Conservation (phyloP, 2,329 filamentous ascomycete genomes). For the Cladosporium phlei region DNA sequence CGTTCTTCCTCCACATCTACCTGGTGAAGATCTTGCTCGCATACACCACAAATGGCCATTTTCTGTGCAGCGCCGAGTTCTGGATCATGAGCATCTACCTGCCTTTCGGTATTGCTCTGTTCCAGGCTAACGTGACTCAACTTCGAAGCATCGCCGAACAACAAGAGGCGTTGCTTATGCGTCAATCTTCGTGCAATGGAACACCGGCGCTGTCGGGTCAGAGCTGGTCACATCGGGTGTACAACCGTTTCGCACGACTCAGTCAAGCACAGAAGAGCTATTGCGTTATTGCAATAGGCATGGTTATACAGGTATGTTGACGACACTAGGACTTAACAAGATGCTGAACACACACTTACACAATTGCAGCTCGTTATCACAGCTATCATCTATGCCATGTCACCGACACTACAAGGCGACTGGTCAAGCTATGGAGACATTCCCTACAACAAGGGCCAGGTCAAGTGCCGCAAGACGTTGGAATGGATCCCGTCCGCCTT, state of each 20-base stretch:
- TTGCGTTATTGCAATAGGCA: constrained; percentile 49
- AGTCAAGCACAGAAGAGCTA: constrained; percentile 46
- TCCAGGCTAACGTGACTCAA: constrained; percentile 60
- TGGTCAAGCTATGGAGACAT: constrained; percentile 23
- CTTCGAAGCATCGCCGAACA: constrained; percentile 41
- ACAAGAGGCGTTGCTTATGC: constrained; percentile 18
- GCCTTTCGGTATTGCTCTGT: constrained; percentile 61
- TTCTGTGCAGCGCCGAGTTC: constrained; percentile 53
- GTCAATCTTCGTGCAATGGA: constrained; percentile 15
- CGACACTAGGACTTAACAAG: not conserved
- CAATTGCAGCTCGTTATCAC: constrained; percentile 18
- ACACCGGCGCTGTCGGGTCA: constrained; percentile 37
- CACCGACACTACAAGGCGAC: constrained; percentile 22
- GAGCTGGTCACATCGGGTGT: constrained; percentile 47
- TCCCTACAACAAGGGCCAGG: constrained; percentile 22
- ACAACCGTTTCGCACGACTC: constrained; percentile 34
- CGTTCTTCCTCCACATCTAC: constrained; percentile 35
- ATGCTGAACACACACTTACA: not conserved
- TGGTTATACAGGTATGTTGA: constrained; percentile 51
- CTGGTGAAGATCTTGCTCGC: constrained; percentile 42
- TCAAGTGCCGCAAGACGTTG: constrained; percentile 41
- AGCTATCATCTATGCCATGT: constrained; percentile 19
- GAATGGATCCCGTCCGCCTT: constrained; percentile 58
- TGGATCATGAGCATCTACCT: constrained; percentile 65
- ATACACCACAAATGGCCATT: constrained; percentile 33